These are phyloP conservation scores for Trichothecium roseum DNA, from an alignment of 2,329 filamentous ascomycete species.

Conservation along the genomic window DNA sequence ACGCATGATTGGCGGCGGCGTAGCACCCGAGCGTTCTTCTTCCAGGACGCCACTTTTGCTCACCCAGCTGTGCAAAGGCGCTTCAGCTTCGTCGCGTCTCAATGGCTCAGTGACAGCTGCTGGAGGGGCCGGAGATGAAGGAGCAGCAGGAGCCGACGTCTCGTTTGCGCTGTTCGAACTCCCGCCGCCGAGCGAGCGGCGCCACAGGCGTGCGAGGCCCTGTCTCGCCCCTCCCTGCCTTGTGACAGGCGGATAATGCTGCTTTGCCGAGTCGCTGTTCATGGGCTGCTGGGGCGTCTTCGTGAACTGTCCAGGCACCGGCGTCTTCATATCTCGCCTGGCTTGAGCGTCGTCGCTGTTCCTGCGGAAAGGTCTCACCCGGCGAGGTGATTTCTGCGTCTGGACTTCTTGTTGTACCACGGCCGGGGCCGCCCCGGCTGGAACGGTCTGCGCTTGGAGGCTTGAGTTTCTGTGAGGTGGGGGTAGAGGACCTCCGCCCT, in stretches of 20 bases:
- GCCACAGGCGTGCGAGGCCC: slow-evolving; percentile 40
- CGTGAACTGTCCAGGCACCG: slow-evolving; percentile 12
- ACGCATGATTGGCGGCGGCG: slow-evolving; percentile 45
- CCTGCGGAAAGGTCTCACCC: slow-evolving; percentile 8
- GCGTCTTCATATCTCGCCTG: slow-evolving; percentile 13
- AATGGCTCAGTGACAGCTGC: not conserved
- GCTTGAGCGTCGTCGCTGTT: slow-evolving; percentile 21
- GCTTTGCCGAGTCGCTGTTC: slow-evolving; percentile 21
- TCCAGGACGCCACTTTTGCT: slow-evolving; percentile 22
- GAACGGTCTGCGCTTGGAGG: slow-evolving; percentile 35
- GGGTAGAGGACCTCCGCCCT: slow-evolving; percentile 29
- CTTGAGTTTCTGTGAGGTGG: slow-evolving; percentile 44
- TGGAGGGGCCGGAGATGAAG: not conserved
- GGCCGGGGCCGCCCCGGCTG: slow-evolving; percentile 12
- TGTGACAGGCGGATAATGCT: slow-evolving; percentile 39
- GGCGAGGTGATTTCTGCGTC: slow-evolving; percentile 14
- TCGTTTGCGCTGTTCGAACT: not conserved
- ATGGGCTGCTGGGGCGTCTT: slow-evolving; percentile 7
- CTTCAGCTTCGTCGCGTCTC: not conserved
- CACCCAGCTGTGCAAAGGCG: slow-evolving; percentile 15
- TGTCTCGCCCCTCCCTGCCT: slow-evolving; percentile 31
- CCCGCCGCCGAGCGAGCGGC: slow-evolving; percentile 33
- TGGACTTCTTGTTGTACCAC: slow-evolving; percentile 9
- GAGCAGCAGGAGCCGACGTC: not conserved
- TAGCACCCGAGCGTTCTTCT: slow-evolving; percentile 37